Evolutionary conservation across 257 asterid species (phyloP).

Genomic region (Ballota nigra): DNA sequence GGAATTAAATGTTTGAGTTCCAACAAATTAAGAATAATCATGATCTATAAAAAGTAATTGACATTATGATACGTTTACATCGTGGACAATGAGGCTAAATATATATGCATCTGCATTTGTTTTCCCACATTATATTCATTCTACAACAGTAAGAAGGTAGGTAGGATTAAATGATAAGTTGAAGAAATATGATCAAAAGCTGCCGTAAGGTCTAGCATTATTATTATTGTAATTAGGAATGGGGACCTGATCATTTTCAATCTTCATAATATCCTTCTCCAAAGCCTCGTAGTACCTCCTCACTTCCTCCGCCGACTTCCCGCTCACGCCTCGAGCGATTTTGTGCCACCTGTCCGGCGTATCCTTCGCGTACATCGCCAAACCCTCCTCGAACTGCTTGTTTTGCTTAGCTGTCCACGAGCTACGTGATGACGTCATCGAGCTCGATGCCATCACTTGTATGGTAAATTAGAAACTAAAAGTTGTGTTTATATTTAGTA

Average conservation of each 20-base stretch:
- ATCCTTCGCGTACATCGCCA: slow-evolving; percentile 27
- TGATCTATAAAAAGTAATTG: neutral
- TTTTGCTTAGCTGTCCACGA: slow-evolving; percentile 36
- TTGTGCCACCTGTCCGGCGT: slow-evolving; percentile 40
- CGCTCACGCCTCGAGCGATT: slow-evolving; percentile 27
- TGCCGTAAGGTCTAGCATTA: too few relatives aligned
- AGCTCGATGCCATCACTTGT: slow-evolving; percentile 24
- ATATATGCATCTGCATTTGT: neutral
- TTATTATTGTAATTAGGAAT: slow-evolving; percentile 26
- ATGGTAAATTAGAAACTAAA: too few relatives aligned
- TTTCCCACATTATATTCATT: too few relatives aligned
- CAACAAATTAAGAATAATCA: too few relatives aligned
- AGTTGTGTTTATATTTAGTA: too few relatives aligned
- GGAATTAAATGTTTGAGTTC: too few relatives aligned
- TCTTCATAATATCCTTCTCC: slow-evolving; percentile 31
- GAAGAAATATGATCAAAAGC: too few relatives aligned
- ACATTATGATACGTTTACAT: neutral
- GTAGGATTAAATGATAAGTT: too few relatives aligned
- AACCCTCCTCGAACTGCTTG: slow-evolving; percentile 41
- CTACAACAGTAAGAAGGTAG: too few relatives aligned
- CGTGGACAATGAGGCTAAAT: neutral
- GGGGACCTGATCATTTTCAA: slow-evolving; percentile 38
- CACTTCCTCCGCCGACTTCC: slow-evolving; percentile 39
- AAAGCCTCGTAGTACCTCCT: slow-evolving; percentile 35
- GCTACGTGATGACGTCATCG: slow-evolving; percentile 17